Evolutionary conservation across 495 filamentous ascomycete species (phyloP), one percentile per base, ranked within the genome.

Genomic region (Neurospora sp.): DNA sequence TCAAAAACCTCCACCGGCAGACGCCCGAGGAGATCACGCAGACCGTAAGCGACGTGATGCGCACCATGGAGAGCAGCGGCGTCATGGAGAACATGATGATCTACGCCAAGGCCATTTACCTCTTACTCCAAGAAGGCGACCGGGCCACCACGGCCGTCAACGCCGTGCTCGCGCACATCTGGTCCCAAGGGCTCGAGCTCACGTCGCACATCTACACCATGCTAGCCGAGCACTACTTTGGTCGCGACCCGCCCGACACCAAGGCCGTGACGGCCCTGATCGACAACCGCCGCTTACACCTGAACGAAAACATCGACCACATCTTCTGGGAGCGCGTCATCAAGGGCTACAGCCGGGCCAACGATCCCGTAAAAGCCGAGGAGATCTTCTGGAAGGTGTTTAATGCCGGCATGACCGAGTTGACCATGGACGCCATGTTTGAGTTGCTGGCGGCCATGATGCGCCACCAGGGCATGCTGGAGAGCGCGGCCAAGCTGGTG

Each of bases 291-390:
- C 74, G 80, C n/a, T 75, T 85, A 39, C 76, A 78, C 14, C 71
- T 78, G 0, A 80, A 82, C 39, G 72, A 76, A 69, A 75, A 81
- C 42, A 71, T 86, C n/a, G 91, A 93, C 80, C 79, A 81, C 42
- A 79, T 88, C 44, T 90, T 94, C 77, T 93, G 89, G 85, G 89
- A 92, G 75, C 85, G 91, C 70, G 80, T 93, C 41, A 85, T 93
- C 69, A 85, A 87, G 71, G 91, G 90, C 8, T 94, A 92, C 76
- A 83, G 87, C 11, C 70, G 77, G 20, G 77, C 75, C 7, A 88
- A 88, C 42, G 81, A 88, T 62, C 81, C 84, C 0, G 77, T 80
- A 12, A 83, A 82, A 44, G 88, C 90, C 73, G 82, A 91, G 73
- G 75, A 78, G 9, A 78, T 90, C 4, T 84, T 90, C 69, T 76